Base-by-base conservation (phyloP, 164 flowering plant species). In the Liriodendron chinense region DNA sequence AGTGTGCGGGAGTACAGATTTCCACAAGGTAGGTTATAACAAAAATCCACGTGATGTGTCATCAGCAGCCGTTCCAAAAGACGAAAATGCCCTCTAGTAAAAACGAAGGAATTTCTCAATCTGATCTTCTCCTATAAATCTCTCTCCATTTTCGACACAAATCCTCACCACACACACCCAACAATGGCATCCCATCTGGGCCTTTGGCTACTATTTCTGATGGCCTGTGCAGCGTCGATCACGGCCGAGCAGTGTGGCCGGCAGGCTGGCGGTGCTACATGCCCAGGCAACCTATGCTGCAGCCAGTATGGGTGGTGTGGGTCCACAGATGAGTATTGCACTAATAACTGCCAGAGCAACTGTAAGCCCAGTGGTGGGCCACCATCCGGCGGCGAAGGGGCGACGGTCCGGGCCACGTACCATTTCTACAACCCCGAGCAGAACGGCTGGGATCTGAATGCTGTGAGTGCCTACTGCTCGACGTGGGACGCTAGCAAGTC, bases 401-500 rank as follows among this genome's bases (percentile, higher is more conserved):
- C 79, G 0, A 83, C 81, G 53, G 88, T 86, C 9, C 74, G 84
- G 22, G 82, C 90, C 9, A 86, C 90, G 0, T 86, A 83, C 68
- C 82, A 88, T 69, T 12, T 59, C 24, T 88, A 88, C 80, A 82
- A 83, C 43, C 87, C 91, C 5, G 74, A 74, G 22, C 75, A 78
- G 47, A 76, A 71, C 34, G 78, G 75, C 2, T 88, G 91, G 91
- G 83, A 85, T 43, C 74, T 85, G 75, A 70, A 26, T 14, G 78
- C 75, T 1, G 89, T 71, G 1, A 80, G 87, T 65, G 85, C 83
- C 47, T 86, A 49, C 73, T 86, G 89, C 34, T 49, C 89, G 0
- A 86, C 89, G 1, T 86, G 87, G 89, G 86, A 86, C 66, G 89
- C 81, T 47, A 65, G 70, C 59, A 81, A 84, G 78, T 80, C 87